These are phyloP conservation scores for Aquilaria sinensis DNA, from an alignment of 345 rosid genomes.

Conservation along the genomic window DNA sequence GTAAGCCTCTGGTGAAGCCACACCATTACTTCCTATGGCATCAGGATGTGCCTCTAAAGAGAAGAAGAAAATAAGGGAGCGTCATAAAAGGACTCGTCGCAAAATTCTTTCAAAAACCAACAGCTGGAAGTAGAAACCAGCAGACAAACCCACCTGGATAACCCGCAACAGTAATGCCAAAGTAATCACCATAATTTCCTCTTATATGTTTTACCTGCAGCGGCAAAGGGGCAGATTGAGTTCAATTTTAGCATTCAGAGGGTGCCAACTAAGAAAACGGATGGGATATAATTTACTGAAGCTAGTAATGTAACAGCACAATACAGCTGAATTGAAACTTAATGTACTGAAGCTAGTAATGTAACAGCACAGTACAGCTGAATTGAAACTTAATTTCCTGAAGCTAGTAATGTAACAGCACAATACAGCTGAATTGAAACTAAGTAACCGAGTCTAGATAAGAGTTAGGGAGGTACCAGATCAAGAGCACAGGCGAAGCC, in stretches of 20 bases:
- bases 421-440: neutral
- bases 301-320: neutral
- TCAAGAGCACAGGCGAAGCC: slow-evolving; percentile 97
- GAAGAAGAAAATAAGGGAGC: neutral
- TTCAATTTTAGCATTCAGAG: neutral
- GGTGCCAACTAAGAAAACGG: too few species aligned
- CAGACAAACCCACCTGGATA: slow-evolving; percentile 60
- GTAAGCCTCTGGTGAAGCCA: slow-evolving; percentile 66
- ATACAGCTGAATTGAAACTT: neutral
- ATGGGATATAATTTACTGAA: neutral
- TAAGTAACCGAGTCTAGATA: neutral
- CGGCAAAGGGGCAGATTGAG: neutral
- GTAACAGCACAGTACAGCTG: neutral
- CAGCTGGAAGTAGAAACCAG: neutral
- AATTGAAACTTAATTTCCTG: neutral
- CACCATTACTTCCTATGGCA: slow-evolving; percentile 60
- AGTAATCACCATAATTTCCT: slow-evolving; percentile 72
- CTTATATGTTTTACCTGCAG: slow-evolving; percentile 73
- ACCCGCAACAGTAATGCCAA: slow-evolving; percentile 97
- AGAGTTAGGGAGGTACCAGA: slow-evolving; percentile 31
- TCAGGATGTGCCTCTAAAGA: slow-evolving; percentile 91
- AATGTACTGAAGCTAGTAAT: too few species aligned
- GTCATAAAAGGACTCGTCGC: neutral
- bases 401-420: neutral
- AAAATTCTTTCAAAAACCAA: slow-evolving; percentile 1